These are phyloP conservation scores for Penicillium sp. DNA, from an alignment of 2,329 filamentous ascomycete genomes.

Conservation along the genomic window DNA sequence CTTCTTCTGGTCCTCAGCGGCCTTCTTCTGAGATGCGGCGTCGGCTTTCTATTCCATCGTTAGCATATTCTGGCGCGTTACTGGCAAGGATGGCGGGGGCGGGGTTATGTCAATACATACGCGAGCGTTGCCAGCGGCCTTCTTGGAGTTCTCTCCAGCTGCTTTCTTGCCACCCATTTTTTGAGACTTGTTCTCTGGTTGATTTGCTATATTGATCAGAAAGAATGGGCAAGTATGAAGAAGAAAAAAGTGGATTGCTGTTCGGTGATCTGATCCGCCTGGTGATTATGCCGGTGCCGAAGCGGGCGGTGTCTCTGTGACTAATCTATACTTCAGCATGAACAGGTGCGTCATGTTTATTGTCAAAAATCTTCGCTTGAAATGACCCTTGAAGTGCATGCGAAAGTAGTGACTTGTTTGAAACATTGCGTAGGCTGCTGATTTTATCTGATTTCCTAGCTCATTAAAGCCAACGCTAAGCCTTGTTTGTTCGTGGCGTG, in stretches of 20 bases:
- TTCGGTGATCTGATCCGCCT: constrained; percentile 24
- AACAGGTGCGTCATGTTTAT: background rate
- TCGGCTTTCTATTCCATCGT: constrained; percentile 73
- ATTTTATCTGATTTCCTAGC: background rate
- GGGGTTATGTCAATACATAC: constrained; percentile 33
- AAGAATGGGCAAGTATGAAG: background rate
- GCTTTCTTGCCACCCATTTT: constrained; percentile 71
- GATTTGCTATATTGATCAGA: background rate
- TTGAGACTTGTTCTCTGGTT: background rate
- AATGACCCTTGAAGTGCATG: background rate
- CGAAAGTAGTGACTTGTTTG: no score
- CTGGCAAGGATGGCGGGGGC: constrained; percentile 26
- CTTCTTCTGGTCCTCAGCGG: constrained; percentile 65
- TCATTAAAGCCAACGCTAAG: background rate
- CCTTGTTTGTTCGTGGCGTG: background rate
- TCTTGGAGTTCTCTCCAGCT: constrained; percentile 76
- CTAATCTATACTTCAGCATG: background rate
- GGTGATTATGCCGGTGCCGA: constrained; percentile 26
- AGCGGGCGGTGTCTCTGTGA: constrained; percentile 19
- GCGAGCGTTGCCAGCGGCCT: constrained; percentile 77
- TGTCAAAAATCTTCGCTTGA: no score
- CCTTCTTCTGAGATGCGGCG: constrained; percentile 75
- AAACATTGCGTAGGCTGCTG: background rate
- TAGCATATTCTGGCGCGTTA: constrained; percentile 10
- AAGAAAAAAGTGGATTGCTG: constrained; percentile 15